These are phyloP conservation scores for Hericium erinaceus DNA, from an alignment of 768 basidiomycete genomes.

Conservation along the genomic window DNA sequence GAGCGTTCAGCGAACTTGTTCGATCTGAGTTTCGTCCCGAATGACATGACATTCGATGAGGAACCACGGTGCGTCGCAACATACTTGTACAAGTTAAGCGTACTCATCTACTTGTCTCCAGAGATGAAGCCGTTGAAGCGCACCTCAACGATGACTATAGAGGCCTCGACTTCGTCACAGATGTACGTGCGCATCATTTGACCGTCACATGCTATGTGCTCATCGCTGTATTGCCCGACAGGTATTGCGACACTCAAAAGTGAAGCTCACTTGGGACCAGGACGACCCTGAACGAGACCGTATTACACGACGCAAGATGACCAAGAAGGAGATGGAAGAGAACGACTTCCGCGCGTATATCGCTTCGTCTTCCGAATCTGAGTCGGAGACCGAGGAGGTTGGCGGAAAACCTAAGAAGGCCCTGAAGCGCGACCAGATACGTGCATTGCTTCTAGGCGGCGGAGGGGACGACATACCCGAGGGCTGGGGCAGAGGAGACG, in stretches of 20 bases:
- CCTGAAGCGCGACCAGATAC: slow-evolving; percentile 63
- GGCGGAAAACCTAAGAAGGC: slow-evolving; percentile 25
- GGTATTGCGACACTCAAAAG: slow-evolving; percentile 97
- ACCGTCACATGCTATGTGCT: background rate
- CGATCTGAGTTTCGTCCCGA: slow-evolving; percentile 89
- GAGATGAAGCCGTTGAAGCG: slow-evolving; percentile 72
- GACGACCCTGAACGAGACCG: slow-evolving; percentile 85
- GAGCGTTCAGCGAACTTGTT: slow-evolving; percentile 96
- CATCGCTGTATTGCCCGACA: slow-evolving; percentile 20
- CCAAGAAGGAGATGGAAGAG: slow-evolving; percentile 83
- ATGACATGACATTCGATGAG: slow-evolving; percentile 78
- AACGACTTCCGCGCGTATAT: slow-evolving; percentile 66
- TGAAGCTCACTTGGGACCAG: slow-evolving; percentile 97
- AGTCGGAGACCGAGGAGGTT: slow-evolving; percentile 61
- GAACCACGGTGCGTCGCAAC: slow-evolving; percentile 48
- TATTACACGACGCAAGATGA: slow-evolving; percentile 68
- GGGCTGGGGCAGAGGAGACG: slow-evolving; percentile 58
- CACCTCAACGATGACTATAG: slow-evolving; percentile 53
- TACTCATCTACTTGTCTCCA: slow-evolving; percentile 21
- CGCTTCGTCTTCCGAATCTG: slow-evolving; percentile 40
- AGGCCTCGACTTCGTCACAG: slow-evolving; percentile 84
- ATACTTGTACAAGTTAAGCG: background rate
- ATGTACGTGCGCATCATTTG: slow-evolving; percentile 42
- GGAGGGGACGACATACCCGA: slow-evolving; percentile 67
- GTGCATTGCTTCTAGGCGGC: slow-evolving; percentile 64